These are phyloP conservation scores for Phytophthora aleatoria DNA, from an alignment of 352 stramenopile species.

Conservation along the genomic window DNA sequence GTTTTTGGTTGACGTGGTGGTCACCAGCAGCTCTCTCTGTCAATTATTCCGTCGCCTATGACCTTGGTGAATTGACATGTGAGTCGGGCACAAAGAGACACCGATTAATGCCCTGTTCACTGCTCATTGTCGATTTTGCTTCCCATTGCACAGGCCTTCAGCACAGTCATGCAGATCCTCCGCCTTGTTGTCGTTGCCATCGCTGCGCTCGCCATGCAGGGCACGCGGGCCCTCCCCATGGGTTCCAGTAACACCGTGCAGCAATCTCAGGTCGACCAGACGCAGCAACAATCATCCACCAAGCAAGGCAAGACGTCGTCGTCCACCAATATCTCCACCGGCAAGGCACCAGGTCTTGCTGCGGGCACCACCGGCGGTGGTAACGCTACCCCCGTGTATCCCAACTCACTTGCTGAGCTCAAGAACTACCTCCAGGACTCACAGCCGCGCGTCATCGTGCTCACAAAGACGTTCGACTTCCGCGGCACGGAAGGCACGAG, in stretches of 20 bases:
- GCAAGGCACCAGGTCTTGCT: conserved; percentile 27
- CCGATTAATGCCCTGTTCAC: not conserved
- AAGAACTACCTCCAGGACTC: conserved; percentile 48
- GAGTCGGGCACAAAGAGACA: no score
- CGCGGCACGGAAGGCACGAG: conserved; percentile 49
- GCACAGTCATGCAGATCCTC: conserved; percentile 22
- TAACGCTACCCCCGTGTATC: conserved; percentile 43
- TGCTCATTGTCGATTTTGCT: conserved; percentile 18
- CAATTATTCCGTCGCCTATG: not conserved
- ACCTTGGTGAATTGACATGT: not conserved
- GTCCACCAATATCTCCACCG: conserved; percentile 26
- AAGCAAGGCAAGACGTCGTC: conserved; percentile 9
- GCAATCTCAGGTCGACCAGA: conserved; percentile 4
- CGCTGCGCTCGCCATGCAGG: conserved; percentile 33
- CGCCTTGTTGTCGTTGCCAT: conserved; percentile 18
- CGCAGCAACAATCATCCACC: conserved; percentile 8
- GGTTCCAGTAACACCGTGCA: conserved; percentile 2
- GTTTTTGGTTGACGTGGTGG: conserved; percentile 4
- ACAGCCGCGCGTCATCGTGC: conserved; percentile 54
- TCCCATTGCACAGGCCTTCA: conserved; percentile 5
- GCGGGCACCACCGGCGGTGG: conserved; percentile 47
- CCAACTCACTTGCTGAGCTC: conserved; percentile 45
- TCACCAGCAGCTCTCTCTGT: conserved; percentile 7
- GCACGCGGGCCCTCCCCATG: conserved; percentile 34
- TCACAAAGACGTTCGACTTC: conserved; percentile 60